Percentiles rank a stretch among this genome's conserved stretches.
These are phyloP conservation scores for Candida corydali DNA, from an alignment of 805 yeast genomes.

Conservation along the genomic window DNA sequence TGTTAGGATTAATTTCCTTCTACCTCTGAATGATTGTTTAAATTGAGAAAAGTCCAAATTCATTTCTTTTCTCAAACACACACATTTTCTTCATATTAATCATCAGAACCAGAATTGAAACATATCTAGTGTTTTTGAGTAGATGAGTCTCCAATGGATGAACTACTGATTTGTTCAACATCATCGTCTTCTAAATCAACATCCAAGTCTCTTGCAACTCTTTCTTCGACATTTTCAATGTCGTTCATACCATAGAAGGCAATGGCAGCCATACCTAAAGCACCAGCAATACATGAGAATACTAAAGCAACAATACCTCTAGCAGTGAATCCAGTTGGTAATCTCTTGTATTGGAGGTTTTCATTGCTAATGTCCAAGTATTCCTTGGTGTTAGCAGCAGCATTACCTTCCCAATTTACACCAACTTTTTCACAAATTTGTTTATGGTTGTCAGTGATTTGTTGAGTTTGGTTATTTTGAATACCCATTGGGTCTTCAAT, in stretches of 20 bases:
- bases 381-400: constrained; percentile 74
- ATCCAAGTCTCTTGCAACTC: constrained; percentile 54
- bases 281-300: constrained; percentile 82
- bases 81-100: constrained; percentile 12
- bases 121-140: not conserved
- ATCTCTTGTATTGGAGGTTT: constrained; percentile 57
- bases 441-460: constrained; percentile 56
- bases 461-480: constrained; percentile 40
- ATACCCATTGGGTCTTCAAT: constrained; percentile 65
- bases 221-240: constrained; percentile 61
- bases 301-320: constrained; percentile 92
- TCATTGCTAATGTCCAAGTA: constrained; percentile 70
- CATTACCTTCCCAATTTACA: constrained; percentile 67
- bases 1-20: not conserved
- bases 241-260: constrained; percentile 85
- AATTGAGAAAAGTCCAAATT: too few relatives aligned
- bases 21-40: too few relatives aligned
- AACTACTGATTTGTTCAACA: constrained; percentile 7
- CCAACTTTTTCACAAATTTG: constrained; percentile 57
- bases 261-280: constrained; percentile 75
- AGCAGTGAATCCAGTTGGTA: constrained; percentile 91
- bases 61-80: constrained; percentile 4
- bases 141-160: constrained; percentile 4
- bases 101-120: constrained; percentile 10
- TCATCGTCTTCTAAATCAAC: constrained; percentile 31